Evolutionary conservation across 2,329 filamentous ascomycete species (phyloP).

Genomic region (Teratosphaeria zuluensis): DNA sequence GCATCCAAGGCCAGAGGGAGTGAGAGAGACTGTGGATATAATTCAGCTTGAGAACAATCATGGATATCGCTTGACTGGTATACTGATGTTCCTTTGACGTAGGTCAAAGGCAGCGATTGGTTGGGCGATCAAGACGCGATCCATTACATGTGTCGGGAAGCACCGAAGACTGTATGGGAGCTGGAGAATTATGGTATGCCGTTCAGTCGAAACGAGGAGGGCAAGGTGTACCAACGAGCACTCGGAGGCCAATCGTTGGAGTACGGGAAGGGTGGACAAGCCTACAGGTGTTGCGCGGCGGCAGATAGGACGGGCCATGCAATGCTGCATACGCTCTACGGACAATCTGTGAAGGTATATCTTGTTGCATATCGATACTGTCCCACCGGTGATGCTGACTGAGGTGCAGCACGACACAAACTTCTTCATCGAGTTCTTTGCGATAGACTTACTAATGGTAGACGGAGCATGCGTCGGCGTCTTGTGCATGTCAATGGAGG

Average conservation of each 20-base stretch:
- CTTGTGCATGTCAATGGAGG: constrained; percentile 39
- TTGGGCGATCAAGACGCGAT: constrained; percentile 51
- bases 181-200: constrained; percentile 48
- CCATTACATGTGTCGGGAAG: constrained; percentile 50
- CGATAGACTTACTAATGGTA: constrained; percentile 40
- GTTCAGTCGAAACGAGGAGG: constrained; percentile 39
- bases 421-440: constrained; percentile 44
- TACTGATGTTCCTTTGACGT: background rate
- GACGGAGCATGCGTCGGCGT: constrained; percentile 40
- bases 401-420: constrained; percentile 32
- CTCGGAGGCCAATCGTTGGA: constrained; percentile 39
- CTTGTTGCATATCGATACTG: background rate
- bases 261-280: constrained; percentile 41
- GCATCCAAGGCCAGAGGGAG: background rate
- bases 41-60: background rate
- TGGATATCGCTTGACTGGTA: background rate
- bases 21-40: background rate
- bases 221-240: constrained; percentile 40
- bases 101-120: constrained; percentile 49
- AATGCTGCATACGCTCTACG: constrained; percentile 42
- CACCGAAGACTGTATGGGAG: constrained; percentile 45
- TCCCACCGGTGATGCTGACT: background rate
- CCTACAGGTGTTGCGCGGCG: constrained; percentile 38
- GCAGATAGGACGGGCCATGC: constrained; percentile 42
- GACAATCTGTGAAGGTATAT: constrained; percentile 34